Base-by-base conservation (phyloP, 1,284 basidiomycete species). In the Tilletia caries region DNA sequence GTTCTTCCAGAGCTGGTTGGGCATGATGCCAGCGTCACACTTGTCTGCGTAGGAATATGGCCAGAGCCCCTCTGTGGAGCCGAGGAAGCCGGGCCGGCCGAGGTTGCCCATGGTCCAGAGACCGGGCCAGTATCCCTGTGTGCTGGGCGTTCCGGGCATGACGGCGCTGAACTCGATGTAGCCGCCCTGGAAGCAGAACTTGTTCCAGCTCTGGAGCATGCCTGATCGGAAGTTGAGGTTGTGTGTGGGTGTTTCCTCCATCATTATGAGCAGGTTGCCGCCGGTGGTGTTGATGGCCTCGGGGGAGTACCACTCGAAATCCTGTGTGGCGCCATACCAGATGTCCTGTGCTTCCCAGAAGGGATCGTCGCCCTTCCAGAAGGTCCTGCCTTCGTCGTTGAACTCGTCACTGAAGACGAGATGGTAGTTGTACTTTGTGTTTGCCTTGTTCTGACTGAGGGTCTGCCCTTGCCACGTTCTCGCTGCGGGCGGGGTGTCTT, bases 201-300 rank as follows among this genome's bases (percentile, higher is more conserved):
- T 77, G 73, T 80, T 80, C 79, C 79, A 80, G 25, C 71, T 73
- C 65, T 80, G 79, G 1, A 80, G 46, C 79, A 80, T 80, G 2
- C 77, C 79, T n/a, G 72, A 74, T n/a, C 73, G 76, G 70, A 80
- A 80, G 68, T 79, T 79, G 66, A 79, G 75, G 20, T 79, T 74
- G 68, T 80, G 75, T 3, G 70, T 76, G 2, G 34, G 37, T 48
- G 70, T 73, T 32, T 77, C 73, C 2, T 73, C 73, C 75, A 80
- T 73, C 29, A 73, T 73, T 58, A 80, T 70, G 27, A 67, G 65
- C 44, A 79, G 71, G 8, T 70, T 69, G 25, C 75, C 79, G 18
- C 67, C 73, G 15, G 76, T 78, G 54, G 75, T 78, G 70, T 78
- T 80, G 69, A 80, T 65, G 2, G 75, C 73, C 48, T 79, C 75